Evolutionary conservation across 169 alveolate species (phyloP).

Genomic region (Eimeria sp.): DNA sequence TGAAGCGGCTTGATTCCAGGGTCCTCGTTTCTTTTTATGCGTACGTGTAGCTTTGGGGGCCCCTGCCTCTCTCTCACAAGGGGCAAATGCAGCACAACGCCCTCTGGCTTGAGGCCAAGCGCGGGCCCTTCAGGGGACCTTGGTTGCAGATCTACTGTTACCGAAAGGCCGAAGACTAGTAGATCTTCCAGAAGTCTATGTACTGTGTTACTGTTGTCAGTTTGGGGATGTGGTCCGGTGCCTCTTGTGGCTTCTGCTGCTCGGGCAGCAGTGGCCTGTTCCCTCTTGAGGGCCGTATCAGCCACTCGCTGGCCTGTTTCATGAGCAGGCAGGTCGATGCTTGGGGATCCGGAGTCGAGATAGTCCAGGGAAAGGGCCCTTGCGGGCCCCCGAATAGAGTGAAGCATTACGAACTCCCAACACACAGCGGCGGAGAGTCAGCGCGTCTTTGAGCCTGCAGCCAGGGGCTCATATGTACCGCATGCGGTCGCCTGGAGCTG

Average conservation of each 20-base stretch:
- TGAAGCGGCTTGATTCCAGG: background rate
- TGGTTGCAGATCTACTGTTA: constrained; percentile 14
- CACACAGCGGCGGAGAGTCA: background rate
- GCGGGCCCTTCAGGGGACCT: constrained; percentile 11
- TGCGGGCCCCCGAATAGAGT: background rate
- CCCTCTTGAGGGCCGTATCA: background rate
- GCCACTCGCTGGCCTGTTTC: background rate
- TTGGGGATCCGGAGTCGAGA: background rate
- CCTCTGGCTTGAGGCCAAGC: constrained; percentile 25
- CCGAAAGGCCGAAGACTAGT: constrained; percentile 15
- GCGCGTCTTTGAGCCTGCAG: background rate
- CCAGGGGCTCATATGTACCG: constrained; percentile 2
- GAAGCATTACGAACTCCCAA: constrained; percentile 12
- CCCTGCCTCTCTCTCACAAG: constrained; percentile 15
- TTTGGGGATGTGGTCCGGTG: background rate
- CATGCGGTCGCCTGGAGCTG: background rate
- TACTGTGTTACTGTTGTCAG: background rate
- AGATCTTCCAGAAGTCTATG: background rate
- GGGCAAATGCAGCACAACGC: constrained; percentile 38
- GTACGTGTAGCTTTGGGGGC: constrained; percentile 50
- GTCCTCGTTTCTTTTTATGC: background rate
- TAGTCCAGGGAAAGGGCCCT: constrained; percentile 14
- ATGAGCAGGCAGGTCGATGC: background rate
- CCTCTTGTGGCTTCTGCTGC: background rate
- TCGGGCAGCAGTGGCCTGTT: constrained; percentile 2